Base-by-base conservation (phyloP, 2,329 filamentous ascomycete species). In the Cytospora schulzeri region DNA sequence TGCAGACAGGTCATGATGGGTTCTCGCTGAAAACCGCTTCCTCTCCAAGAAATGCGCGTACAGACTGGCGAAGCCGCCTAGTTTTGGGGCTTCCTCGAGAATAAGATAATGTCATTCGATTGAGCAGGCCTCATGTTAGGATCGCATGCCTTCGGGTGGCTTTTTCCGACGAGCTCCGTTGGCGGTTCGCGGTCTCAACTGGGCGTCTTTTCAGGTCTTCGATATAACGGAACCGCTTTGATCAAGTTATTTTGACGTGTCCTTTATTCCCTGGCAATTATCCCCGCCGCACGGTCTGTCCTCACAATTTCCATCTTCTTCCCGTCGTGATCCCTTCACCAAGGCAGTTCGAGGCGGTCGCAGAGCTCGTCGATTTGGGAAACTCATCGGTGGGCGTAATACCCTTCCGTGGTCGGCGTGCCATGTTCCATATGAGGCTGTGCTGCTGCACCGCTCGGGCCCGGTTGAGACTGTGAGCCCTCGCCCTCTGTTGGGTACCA, bases 401-500 rank as follows among this genome's bases (percentile, higher is more conserved):
- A 63, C n/a, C 33, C 61, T 17, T 59, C 50, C 33, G 61, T 58
- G 24, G 58, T 51, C 7, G 61, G 61, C 48, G 58, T 24, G 14
- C 41, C 61, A 14, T 41, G 22, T 24, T 41, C 55, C 17, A 57
- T 45, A 7, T 55, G n/a, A 33, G 31, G 59, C 17, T 60, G 50
- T 12, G 33, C 24, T 12, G 33, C 24, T 17, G 58, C 58, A 17
- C 6, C 48, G 1, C n/a, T 35, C 9, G 52, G 28, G 4, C 33
- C 51, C 19, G 28, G 52, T 24, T 62, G 59, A 3, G 59, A 35
- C 17, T 24, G 35, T 12, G 52, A 29, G 26, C 59, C 55, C 11
- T 48, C 64, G 45, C 52, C 29, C 15, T 66, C 56, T 17, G n/a
- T n/a, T n/a, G 61, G 51, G 26, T 64, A 64, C 64, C 64, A 66